Evolutionary conservation across 495 filamentous ascomycete species (phyloP), one percentile per base, ranked within the genome.

Genomic region (Platismatia glauca): DNA sequence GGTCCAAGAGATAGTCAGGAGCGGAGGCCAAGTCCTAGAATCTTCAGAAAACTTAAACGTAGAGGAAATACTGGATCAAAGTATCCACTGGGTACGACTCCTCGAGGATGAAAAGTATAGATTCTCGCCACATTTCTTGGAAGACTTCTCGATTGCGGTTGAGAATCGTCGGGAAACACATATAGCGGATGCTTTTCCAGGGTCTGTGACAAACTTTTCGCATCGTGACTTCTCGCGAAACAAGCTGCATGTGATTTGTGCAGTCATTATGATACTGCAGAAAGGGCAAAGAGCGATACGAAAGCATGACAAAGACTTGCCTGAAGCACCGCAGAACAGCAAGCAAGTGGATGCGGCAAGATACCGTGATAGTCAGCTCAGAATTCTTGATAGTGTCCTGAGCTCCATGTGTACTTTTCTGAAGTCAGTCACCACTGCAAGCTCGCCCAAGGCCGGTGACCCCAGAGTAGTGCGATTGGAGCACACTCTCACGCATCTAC

Each of bases 1-100:
- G 38, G 24, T 13, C 13, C 52, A 18, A 29, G 31, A 11, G 37
- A n/a, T 0, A 29, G 24, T 13, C 20, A 63, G 53, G 39, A 59
- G 0, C 29, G 46, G 48, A 52, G 29, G 27, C 29, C 50, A 60
- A 27, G 24, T 44, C 7, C 9, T 64, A 29, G 50, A 60, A 29
- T 56, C 33, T 9, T 41, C 27, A 48, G 57, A 60, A 20, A 20
- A 46, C 34, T 13, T 15, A 48, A 55, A 63, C 5, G n/a, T 37
- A 13, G 59, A 50, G 16, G 63, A 41, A 18, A 59, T 46, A 27
- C 44, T 53, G 34, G 59, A 44, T 35, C 13, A 41, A 39, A 44
- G 61, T 3, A 66, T 71, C 20, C 62, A 72, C n/a, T 75, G 70
- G 70, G 60, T 74, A 37, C 43, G 58, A 11, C 55, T 61, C n/a